Conservation (phyloP, 164 flowering plant genomes). For the Magnolia changhungtana region DNA sequence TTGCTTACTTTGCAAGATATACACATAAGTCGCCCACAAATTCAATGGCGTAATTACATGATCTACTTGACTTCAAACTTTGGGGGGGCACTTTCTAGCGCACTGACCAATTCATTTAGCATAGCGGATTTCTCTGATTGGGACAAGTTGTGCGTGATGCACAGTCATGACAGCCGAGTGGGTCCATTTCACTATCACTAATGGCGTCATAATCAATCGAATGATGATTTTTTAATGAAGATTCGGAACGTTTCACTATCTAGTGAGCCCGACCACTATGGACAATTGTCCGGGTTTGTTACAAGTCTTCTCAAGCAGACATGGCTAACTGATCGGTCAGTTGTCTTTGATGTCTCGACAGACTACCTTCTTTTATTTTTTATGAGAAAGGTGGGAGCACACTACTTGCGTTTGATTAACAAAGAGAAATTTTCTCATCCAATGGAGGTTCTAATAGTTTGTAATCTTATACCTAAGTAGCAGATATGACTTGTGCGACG, state of each 20-base stretch:
- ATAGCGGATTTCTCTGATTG: not conserved
- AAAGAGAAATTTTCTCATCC: too few species aligned
- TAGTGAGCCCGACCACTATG: not conserved
- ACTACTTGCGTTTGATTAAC: too few species aligned
- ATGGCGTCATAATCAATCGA: not conserved
- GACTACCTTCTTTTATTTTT: not conserved
- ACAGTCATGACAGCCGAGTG: not conserved
- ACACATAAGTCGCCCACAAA: not conserved
- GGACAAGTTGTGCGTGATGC: not conserved
- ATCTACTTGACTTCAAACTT: not conserved
- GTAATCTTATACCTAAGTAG: too few species aligned
- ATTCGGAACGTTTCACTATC: not conserved
- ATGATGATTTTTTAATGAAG: not conserved
- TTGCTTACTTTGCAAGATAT: not conserved
- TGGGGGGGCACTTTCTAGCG: not conserved
- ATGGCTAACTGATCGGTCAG: not conserved
- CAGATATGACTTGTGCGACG: too few species aligned
- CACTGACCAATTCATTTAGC: not conserved
- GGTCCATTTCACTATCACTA: not conserved
- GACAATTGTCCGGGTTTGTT: not conserved
- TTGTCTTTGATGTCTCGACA: not conserved
- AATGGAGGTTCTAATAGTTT: too few species aligned
- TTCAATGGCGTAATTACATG: not conserved
- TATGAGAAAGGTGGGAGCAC: too few species aligned
- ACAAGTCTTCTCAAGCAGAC: not conserved